These are phyloP conservation scores for Cadophora luteo-olivacea DNA, from an alignment of 2,329 filamentous ascomycete species.

Conservation along the genomic window DNA sequence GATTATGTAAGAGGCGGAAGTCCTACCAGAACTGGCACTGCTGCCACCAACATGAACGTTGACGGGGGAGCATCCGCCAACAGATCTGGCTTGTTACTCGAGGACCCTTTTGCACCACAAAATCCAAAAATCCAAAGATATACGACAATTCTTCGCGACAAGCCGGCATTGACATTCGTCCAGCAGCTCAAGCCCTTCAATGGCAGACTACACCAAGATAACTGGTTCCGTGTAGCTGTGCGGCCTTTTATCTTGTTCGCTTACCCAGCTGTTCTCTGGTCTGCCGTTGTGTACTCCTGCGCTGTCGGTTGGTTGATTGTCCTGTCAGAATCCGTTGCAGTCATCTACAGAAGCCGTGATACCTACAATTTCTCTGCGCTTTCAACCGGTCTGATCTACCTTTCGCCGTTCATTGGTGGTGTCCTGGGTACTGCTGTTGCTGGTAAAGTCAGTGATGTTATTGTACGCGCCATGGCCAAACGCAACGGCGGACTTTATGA, in stretches of 20 bases:
- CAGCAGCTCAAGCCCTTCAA: constrained; percentile 80
- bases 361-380: constrained; percentile 83
- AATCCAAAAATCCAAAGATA: constrained; percentile 53
- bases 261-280: constrained; percentile 92
- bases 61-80: constrained; percentile 21
- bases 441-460: constrained; percentile 83
- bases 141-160: constrained; percentile 71
- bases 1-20: constrained; percentile 28
- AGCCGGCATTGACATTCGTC: constrained; percentile 72
- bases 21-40: neutral
- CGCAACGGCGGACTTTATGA: constrained; percentile 95
- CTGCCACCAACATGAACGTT: constrained; percentile 20
- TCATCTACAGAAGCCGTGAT: constrained; percentile 74
- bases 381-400: constrained; percentile 84
- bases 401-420: constrained; percentile 88
- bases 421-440: constrained; percentile 91
- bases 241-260: constrained; percentile 86
- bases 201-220: constrained; percentile 78
- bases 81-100: neutral
- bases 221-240: constrained; percentile 77
- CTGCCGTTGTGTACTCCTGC: constrained; percentile 80
- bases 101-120: constrained; percentile 12
- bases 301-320: constrained; percentile 97
- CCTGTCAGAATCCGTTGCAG: constrained; percentile 83
- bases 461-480: constrained; percentile 81